These are phyloP conservation scores for Trypanosoma mega DNA, from an alignment of 208 protist species.

Conservation along the genomic window DNA sequence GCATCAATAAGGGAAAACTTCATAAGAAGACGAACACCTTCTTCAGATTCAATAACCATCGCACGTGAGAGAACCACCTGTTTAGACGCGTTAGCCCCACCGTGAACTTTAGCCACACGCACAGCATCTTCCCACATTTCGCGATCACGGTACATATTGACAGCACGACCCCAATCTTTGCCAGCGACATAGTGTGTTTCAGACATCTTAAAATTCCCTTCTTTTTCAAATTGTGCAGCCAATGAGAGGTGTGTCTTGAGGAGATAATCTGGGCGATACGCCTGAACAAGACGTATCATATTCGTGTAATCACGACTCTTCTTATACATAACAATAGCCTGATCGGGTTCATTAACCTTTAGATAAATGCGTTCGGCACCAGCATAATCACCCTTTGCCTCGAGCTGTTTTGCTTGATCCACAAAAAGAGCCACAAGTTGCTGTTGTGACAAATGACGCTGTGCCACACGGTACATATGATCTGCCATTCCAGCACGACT, in stretches of 20 bases:
- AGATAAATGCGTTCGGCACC: conserved; percentile 96
- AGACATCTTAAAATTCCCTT: conserved; percentile 91
- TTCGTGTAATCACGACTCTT: conserved; percentile 90
- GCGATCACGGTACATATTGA: conserved; percentile 97
- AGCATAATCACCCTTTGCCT: conserved; percentile 92
- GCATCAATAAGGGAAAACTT: conserved; percentile 94
- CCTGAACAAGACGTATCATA: conserved; percentile 94
- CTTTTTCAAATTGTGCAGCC: conserved; percentile 95
- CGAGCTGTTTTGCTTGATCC: conserved; percentile 92
- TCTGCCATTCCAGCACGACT: conserved; percentile 91
- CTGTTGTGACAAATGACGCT: conserved; percentile 87
- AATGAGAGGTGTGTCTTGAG: conserved; percentile 94
- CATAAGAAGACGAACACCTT: conserved; percentile 92
- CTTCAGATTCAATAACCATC: conserved; percentile 91
- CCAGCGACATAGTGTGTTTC: conserved; percentile 94
- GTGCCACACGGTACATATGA: conserved; percentile 93
- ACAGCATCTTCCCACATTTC: conserved; percentile 98
- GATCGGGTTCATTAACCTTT: conserved; percentile 95
- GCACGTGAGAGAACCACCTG: conserved; percentile 94
- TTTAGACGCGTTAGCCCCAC: conserved; percentile 91
- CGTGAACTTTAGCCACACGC: conserved; percentile 95
- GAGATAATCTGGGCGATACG: conserved; percentile 91
- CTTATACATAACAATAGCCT: conserved; percentile 97
- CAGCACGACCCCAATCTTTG: conserved; percentile 95
- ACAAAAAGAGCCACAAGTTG: conserved; percentile 93